Evolutionary conservation across 768 basidiomycete species (phyloP).

Genomic region (Rhodotorula toruloides): DNA sequence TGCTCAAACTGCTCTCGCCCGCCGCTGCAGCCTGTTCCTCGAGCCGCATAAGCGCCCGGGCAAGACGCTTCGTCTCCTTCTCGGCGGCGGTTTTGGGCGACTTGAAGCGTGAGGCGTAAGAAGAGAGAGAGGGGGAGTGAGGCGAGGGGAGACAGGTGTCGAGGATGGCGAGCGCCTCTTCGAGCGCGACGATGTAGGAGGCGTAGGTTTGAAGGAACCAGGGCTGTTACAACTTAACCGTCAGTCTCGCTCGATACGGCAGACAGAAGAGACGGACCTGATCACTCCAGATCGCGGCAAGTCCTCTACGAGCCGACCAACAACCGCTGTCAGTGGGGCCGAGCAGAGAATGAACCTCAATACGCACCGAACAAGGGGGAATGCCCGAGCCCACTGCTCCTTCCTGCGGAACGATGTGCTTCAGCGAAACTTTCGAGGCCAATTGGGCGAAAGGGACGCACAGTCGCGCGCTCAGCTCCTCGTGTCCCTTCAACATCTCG

Average conservation of each 20-base stretch:
- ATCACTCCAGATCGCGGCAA: constrained; percentile 41
- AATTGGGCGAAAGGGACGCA: background rate
- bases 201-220: constrained; percentile 85
- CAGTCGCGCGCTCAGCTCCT: constrained; percentile 73
- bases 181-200: constrained; percentile 87
- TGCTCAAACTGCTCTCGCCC: constrained; percentile 89
- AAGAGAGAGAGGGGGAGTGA: constrained; percentile 38
- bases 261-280: constrained; percentile 23
- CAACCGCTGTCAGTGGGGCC: no score
- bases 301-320: constrained; percentile 24
- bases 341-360: no score
- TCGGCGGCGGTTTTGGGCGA: constrained; percentile 69
- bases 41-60: constrained; percentile 68
- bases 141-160: constrained; percentile 67
- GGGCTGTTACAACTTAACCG: no score
- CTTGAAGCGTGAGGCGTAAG: background rate
- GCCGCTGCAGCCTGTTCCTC: constrained; percentile 75
- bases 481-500: constrained; percentile 83
- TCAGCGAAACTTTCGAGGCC: no score
- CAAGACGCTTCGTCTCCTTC: constrained; percentile 71
- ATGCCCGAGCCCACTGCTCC: constrained; percentile 92
- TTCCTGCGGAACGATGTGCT: constrained; percentile 44
- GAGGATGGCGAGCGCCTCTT: constrained; percentile 79
- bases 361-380: constrained; percentile 44
- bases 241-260: no score